Conservation (phyloP, 768 basidiomycete species). For the Hemileccinum impolitum region DNA sequence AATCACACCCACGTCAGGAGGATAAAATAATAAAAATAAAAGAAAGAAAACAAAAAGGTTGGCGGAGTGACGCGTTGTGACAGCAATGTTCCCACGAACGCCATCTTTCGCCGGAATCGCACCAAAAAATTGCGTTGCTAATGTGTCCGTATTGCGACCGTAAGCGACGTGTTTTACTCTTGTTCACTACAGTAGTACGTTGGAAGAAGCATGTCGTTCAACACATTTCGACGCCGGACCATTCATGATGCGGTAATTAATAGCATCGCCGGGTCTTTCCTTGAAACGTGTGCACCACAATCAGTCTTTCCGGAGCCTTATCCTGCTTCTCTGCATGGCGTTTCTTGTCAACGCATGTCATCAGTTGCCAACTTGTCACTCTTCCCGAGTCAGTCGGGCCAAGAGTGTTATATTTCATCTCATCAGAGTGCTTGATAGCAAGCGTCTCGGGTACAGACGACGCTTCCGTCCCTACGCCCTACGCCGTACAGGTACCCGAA, state of each 20-base stretch:
- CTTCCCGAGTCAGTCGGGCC: not conserved
- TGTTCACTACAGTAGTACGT: not conserved
- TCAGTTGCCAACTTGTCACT: not conserved
- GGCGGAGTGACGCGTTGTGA: not conserved
- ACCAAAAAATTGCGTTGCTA: too few species aligned
- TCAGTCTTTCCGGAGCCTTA: slow-evolving; percentile 6
- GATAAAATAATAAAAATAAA: not conserved
- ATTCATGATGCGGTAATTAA: slow-evolving; percentile 1
- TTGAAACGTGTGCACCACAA: slow-evolving; percentile 12
- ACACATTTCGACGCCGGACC: not conserved
- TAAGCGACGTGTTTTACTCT: not conserved
- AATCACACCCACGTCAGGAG: slow-evolving; percentile 1
- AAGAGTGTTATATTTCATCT: too few species aligned
- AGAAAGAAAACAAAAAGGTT: too few species aligned
- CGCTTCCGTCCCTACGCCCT: slow-evolving; percentile 30
- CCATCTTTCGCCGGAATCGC: too few species aligned
- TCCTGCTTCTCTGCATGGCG: not conserved
- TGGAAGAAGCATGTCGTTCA: too few species aligned
- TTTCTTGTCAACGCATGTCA: not conserved
- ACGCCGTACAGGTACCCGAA: slow-evolving; percentile 58
- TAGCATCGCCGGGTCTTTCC: slow-evolving; percentile 14
- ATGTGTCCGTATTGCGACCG: not conserved
- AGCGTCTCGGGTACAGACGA: not conserved
- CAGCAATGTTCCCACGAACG: not conserved
- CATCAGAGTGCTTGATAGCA: too few species aligned